Conservation (phyloP, 2,329 filamentous ascomycete species). For the Peltaster fructicola region DNA sequence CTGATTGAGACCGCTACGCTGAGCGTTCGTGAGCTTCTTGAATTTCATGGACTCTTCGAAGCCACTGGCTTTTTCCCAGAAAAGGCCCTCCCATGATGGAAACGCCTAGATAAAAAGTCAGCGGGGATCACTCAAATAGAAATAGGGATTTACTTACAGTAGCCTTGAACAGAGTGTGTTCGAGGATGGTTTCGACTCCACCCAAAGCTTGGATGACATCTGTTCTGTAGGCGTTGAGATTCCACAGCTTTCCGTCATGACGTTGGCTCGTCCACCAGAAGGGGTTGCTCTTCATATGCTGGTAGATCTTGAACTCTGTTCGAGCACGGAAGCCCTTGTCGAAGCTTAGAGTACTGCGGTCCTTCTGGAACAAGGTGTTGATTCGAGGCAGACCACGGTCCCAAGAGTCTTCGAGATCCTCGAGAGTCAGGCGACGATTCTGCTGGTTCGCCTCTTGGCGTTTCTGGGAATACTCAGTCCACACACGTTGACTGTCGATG, state of each 20-base stretch:
- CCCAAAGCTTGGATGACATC: conserved; percentile 93
- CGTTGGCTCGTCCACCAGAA: conserved; percentile 99
- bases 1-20: conserved; percentile 90
- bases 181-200: conserved; percentile 93
- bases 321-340: conserved; percentile 95
- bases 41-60: conserved; percentile 63
- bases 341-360: conserved; percentile 88
- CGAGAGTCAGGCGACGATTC: conserved; percentile 81
- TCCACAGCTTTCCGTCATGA: conserved; percentile 96
- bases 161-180: conserved; percentile 90
- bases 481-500: conserved; percentile 95
- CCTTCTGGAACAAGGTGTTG: conserved; percentile 98
- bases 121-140: conserved; percentile 30
- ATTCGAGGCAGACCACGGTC: conserved; percentile 93
- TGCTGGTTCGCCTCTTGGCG: conserved; percentile 92
- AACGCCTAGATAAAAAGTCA: conserved; percentile 41
- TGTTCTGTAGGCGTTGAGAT: conserved; percentile 84
- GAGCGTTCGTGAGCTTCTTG: conserved; percentile 96
- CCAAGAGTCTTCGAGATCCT: conserved; percentile 96
- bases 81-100: conserved; percentile 89
- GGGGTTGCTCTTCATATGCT: conserved; percentile 96
- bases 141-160: no score
- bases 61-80: conserved; percentile 42
- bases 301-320: conserved; percentile 95
- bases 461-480: conserved; percentile 99